Percentiles rank a stretch among this genome's conserved stretches.
These are phyloP conservation scores for Paradendryphiella salina DNA, from an alignment of 2,329 filamentous ascomycete genomes.

Conservation along the genomic window DNA sequence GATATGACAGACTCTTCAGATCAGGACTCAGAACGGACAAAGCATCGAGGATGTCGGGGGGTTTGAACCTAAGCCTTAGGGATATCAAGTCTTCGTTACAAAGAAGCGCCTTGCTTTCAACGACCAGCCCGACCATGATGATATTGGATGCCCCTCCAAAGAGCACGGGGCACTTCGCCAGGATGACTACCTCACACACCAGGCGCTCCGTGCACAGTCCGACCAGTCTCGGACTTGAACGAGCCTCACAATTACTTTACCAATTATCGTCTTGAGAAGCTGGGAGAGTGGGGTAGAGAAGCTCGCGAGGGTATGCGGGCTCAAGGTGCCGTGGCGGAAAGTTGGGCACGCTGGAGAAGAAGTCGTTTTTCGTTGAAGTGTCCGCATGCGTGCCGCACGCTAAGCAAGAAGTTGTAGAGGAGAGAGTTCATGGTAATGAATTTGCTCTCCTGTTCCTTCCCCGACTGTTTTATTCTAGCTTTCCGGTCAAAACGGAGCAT, in stretches of 20 bases:
- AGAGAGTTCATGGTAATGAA: conserved; percentile 7
- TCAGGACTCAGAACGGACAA: not conserved
- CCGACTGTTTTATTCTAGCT: not conserved
- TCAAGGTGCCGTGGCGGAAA: conserved; percentile 33
- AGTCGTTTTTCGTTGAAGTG: conserved; percentile 43
- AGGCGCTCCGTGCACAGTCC: conserved; percentile 63
- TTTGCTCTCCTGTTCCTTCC: not conserved
- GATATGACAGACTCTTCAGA: no score
- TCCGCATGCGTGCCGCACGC: conserved; percentile 41
- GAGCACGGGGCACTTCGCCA: conserved; percentile 67
- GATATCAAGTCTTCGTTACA: conserved; percentile 55
- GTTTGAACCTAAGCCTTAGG: conserved; percentile 1
- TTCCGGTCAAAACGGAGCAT: conserved; percentile 2
- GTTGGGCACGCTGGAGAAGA: conserved; percentile 41
- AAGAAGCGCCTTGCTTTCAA: conserved; percentile 60
- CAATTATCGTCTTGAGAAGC: conserved; percentile 65
- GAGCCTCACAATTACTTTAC: conserved; percentile 65
- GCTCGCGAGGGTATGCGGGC: conserved; percentile 47
- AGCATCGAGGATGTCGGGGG: not conserved
- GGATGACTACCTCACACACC: conserved; percentile 68
- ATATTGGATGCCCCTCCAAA: conserved; percentile 64
- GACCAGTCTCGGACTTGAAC: conserved; percentile 60
- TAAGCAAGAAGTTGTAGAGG: conserved; percentile 40
- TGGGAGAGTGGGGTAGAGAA: conserved; percentile 61
- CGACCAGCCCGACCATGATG: conserved; percentile 61